Evolutionary conservation across 805 yeast genomes (phyloP).

Genomic region (Kazachstania psychrophila): DNA sequence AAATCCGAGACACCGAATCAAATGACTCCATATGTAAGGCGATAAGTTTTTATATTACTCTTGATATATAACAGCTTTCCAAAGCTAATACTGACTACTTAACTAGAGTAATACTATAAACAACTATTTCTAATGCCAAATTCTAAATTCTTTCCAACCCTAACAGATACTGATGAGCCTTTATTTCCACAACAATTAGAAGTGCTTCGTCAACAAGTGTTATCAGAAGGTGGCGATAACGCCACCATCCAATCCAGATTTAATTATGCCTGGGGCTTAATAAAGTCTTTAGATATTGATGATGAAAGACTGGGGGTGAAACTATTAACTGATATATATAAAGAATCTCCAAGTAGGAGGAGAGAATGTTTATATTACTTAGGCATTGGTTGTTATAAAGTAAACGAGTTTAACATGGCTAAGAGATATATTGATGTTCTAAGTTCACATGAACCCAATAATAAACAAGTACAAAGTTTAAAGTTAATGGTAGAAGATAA

Average conservation of each 20-base stretch:
- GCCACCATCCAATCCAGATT: conserved; percentile 79
- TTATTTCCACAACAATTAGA: conserved; percentile 67
- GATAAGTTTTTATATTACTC: too few relatives aligned
- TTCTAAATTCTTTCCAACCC: conserved; percentile 22
- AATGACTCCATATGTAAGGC: too few relatives aligned
- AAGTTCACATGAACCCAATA: conserved; percentile 72
- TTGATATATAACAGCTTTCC: too few relatives aligned
- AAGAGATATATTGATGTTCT: conserved; percentile 76
- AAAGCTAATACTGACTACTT: too few relatives aligned
- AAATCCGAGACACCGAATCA: too few relatives aligned
- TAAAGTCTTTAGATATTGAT: conserved; percentile 53
- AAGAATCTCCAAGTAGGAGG: conserved; percentile 72
- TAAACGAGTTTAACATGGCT: conserved; percentile 81
- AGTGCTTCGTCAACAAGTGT: conserved; percentile 66
- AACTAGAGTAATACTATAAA: too few relatives aligned
- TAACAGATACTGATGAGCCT: conserved; percentile 32
- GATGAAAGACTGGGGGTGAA: conserved; percentile 76
- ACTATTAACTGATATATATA: conserved; percentile 57
- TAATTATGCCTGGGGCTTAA: conserved; percentile 93
- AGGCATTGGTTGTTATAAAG: conserved; percentile 76
- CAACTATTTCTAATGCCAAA: conserved; percentile 1
- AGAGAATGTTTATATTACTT: conserved; percentile 85
- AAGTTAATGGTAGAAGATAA: conserved; percentile 73
- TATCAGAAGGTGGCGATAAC: conserved; percentile 62
- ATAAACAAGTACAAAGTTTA: conserved; percentile 64